These are phyloP conservation scores for Rugonectria rugulosa DNA, from an alignment of 2,329 filamentous ascomycete genomes.

Conservation along the genomic window DNA sequence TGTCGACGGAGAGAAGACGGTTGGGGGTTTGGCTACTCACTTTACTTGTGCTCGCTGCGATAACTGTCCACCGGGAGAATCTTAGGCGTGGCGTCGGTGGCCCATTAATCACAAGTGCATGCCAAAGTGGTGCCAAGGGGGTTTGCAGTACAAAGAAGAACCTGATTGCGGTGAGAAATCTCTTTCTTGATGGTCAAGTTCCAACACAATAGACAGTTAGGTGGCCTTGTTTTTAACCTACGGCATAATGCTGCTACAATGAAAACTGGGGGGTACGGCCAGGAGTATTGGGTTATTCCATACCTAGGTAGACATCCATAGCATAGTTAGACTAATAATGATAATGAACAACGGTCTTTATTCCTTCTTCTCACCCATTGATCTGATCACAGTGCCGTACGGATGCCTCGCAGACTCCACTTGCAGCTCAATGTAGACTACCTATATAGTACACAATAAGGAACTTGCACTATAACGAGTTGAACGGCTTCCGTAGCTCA, in stretches of 20 bases:
- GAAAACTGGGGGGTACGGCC: not conserved
- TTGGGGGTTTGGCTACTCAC: slow-evolving; percentile 31
- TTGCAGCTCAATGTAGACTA: accelerated
- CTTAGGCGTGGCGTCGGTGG: too few relatives aligned
- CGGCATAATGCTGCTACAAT: not conserved
- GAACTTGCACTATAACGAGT: not conserved
- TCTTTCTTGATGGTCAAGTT: too few relatives aligned
- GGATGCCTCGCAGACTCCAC: too few relatives aligned
- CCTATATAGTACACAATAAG: not conserved
- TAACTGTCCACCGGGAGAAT: slow-evolving; percentile 24
- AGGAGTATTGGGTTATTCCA: not conserved
- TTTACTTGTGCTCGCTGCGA: slow-evolving; percentile 37
- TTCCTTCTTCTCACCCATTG: not conserved
- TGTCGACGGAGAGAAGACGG: not conserved
- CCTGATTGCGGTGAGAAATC: too few relatives aligned
- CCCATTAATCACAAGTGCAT: too few relatives aligned
- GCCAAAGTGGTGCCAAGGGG: too few relatives aligned
- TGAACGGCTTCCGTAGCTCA: slow-evolving; percentile 41
- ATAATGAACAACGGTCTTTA: not conserved
- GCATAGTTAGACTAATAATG: not conserved
- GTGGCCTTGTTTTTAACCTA: too few relatives aligned
- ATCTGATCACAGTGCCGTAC: too few relatives aligned
- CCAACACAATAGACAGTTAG: too few relatives aligned
- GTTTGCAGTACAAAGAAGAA: too few relatives aligned
- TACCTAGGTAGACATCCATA: too few relatives aligned